Conservation (phyloP, 192 early-diverging fungal species). For the Bifiguratus adelaidae region DNA sequence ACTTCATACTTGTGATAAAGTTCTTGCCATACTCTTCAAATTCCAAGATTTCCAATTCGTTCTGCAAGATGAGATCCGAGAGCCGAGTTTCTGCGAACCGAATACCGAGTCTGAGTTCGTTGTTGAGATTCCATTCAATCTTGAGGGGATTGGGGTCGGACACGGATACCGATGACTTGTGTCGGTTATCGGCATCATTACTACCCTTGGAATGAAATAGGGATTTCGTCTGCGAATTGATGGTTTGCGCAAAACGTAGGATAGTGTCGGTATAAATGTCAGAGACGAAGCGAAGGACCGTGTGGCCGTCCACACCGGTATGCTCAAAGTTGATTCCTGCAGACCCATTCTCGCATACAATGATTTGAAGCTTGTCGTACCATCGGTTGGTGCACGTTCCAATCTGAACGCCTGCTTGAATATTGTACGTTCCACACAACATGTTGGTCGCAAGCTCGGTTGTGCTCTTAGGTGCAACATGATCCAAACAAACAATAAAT, state of each 20-base stretch:
- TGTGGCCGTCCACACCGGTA: constrained; percentile 48
- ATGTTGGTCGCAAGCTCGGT: constrained; percentile 32
- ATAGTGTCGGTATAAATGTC: constrained; percentile 42
- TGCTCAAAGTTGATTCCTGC: constrained; percentile 92
- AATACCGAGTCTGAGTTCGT: constrained; percentile 23
- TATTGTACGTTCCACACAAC: constrained; percentile 33
- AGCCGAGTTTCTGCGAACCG: constrained; percentile 34
- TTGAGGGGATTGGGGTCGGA: constrained; percentile 27
- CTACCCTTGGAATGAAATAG: constrained; percentile 15
- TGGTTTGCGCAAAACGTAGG: constrained; percentile 31
- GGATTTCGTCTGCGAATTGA: constrained; percentile 29
- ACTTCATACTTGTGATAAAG: constrained; percentile 48
- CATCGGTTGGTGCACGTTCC: constrained; percentile 64
- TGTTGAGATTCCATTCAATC: constrained; percentile 31
- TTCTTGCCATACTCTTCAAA: constrained; percentile 50
- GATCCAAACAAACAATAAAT: constrained; percentile 72
- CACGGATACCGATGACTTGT: neutral
- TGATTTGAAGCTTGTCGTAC: constrained; percentile 74
- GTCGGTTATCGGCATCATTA: neutral
- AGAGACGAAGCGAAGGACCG: constrained; percentile 33
- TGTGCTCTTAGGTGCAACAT: constrained; percentile 28
- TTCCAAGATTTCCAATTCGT: constrained; percentile 53
- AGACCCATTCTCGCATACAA: constrained; percentile 67
- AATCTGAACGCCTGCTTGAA: constrained; percentile 29
- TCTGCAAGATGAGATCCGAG: constrained; percentile 34